Evolutionary conservation across 2,329 filamentous ascomycete species (phyloP), one percentile per base, ranked within the genome.

Genomic region (Nigrospora osmanthi): DNA sequence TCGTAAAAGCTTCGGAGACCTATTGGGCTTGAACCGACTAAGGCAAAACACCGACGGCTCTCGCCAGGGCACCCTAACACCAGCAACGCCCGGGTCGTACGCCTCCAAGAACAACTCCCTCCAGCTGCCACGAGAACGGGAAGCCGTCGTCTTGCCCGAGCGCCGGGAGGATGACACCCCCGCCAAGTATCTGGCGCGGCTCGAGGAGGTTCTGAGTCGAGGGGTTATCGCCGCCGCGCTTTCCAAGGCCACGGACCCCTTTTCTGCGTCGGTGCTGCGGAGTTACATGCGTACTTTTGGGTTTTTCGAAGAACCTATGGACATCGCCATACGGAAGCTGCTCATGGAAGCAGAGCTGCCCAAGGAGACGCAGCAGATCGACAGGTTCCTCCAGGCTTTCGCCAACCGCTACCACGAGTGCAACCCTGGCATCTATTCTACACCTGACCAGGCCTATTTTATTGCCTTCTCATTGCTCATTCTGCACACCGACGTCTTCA

Each of bases 401-500:
- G 89, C 93, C 0, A 93, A 98, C 61, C 81, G 93, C 47, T 98
- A 98, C 62, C 88, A 97, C 60, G 93, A 98, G 65, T 98, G 93
- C 67, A 98, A 98, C 56, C 93, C 93, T 3, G 91, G 93, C 35
- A 94, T 98, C 48, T 98, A 95, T 65, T 78, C 85, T 19, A 84
- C 83, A 32, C 81, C 89, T 55, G 93, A 97, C 58, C 89, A 96
- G 66, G 90, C 93, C n/a, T 96, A 97, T 63, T 95, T 97, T 58
- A 91, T 97, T 52, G 89, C 91, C 14, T 98, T 98, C 61, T 97
- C 91, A 2, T 81, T 98, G 46, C 78, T 98, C 48, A 96, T 98
- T 54, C 73, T 98, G 32, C 93, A 98, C 57, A 97, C 93, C 0
- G 93, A 98, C 60, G 88, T 95, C n/a, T 97, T 97, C 79, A 98